These are phyloP conservation scores for Pleurotus platypus DNA, from an alignment of 768 basidiomycete genomes.

Conservation along the genomic window DNA sequence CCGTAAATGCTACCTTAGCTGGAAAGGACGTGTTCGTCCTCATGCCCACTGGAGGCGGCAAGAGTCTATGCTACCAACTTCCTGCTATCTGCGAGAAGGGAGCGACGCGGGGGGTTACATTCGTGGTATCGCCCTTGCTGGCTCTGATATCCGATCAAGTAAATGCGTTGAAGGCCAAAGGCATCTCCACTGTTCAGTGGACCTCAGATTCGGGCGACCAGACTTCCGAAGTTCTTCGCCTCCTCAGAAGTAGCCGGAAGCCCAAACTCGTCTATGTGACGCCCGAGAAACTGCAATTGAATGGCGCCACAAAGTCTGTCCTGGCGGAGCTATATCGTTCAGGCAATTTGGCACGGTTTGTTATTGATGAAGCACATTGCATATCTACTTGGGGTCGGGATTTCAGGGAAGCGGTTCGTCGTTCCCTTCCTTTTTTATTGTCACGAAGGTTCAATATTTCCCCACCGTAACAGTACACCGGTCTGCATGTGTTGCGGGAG, in stretches of 20 bases:
- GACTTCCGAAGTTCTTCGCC: slow-evolving; percentile 29
- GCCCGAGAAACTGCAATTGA: slow-evolving; percentile 82
- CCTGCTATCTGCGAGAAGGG: slow-evolving; percentile 80
- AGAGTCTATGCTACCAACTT: slow-evolving; percentile 85
- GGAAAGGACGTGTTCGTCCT: slow-evolving; percentile 90
- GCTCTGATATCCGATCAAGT: slow-evolving; percentile 93
- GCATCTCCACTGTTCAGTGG: slow-evolving; percentile 68
- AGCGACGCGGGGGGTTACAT: slow-evolving; percentile 73
- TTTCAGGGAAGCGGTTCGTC: slow-evolving; percentile 76
- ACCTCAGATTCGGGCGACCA: slow-evolving; percentile 44
- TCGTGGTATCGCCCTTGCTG: slow-evolving; percentile 87
- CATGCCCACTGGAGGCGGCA: slow-evolving; percentile 95
- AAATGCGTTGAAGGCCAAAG: slow-evolving; percentile 54
- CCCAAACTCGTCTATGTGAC: slow-evolving; percentile 84
- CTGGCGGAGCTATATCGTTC: slow-evolving; percentile 55
- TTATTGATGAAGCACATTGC: slow-evolving; percentile 96
- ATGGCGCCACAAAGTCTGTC: slow-evolving; percentile 47
- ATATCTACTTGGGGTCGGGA: slow-evolving; percentile 94
- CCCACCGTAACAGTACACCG: slow-evolving; percentile 51
- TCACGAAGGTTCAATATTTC: not conserved
- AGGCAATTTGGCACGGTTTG: slow-evolving; percentile 76
- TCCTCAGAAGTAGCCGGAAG: slow-evolving; percentile 41
- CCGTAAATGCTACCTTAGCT: slow-evolving; percentile 73
- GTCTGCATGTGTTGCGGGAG: slow-evolving; percentile 62
- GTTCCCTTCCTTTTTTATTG: not conserved